phyloP scores from a whole-genome alignment of 306 rosid species.

The Begonia masoniana region DNA sequence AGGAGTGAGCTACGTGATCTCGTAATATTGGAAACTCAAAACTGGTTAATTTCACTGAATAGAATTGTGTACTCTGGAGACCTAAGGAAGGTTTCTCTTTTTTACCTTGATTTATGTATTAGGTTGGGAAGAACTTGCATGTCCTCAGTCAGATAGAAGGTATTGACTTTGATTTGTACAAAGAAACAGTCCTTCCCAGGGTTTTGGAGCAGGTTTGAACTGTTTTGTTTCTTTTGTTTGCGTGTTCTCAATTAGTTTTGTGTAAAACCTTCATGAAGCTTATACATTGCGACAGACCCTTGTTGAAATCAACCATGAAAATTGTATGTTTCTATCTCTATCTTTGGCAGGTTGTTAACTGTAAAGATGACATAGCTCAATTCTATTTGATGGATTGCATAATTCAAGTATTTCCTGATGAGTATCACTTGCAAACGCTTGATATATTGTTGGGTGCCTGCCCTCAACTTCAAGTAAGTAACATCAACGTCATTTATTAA shows the following conservation, averaged over 20 bases:
- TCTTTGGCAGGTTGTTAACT: slow-evolving; percentile 65
- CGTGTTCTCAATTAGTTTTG: too few species aligned
- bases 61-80: slow-evolving; percentile 30
- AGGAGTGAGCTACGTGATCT: slow-evolving; percentile 97
- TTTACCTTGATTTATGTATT: slow-evolving; percentile 30
- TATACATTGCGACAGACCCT: slow-evolving; percentile 3
- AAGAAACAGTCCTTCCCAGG: slow-evolving; percentile 89
- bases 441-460: slow-evolving; percentile 85
- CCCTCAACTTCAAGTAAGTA: slow-evolving; percentile 84
- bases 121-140: slow-evolving; percentile 98
- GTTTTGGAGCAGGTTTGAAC: slow-evolving; percentile 81
- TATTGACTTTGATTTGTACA: slow-evolving; percentile 92
- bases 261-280: slow-evolving; percentile 2
- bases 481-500: too few species aligned
- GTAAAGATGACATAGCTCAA: slow-evolving; percentile 94
- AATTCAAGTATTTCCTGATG: slow-evolving; percentile 96
- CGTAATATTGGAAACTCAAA: slow-evolving; percentile 56
- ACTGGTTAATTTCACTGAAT: slow-evolving; percentile 59
- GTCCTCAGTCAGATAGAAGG: slow-evolving; percentile 98
- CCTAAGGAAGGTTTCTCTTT: slow-evolving; percentile 48
- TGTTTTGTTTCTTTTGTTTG: slow-evolving; percentile 1
- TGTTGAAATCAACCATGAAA: slow-evolving; percentile 5
- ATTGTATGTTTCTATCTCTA: slow-evolving; percentile 7
- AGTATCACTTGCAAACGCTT: slow-evolving; percentile 94
- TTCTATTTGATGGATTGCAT: slow-evolving; percentile 94